These are phyloP conservation scores for Candida yuanshanica DNA, from an alignment of 805 yeast species.

Conservation along the genomic window DNA sequence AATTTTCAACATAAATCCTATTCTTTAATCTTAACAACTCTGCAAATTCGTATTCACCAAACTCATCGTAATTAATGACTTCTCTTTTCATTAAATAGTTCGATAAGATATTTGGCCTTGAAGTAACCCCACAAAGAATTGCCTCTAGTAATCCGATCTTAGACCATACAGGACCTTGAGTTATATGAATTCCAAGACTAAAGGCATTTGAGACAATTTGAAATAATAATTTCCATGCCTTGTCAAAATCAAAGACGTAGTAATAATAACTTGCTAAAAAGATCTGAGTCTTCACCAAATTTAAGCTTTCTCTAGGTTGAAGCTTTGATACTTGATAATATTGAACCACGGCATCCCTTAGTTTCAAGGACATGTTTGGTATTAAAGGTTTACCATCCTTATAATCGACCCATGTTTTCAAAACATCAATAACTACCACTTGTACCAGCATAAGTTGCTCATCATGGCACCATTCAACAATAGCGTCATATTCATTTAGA, in stretches of 20 bases:
- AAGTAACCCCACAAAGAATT: conserved; percentile 9
- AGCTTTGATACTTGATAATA: conserved; percentile 17
- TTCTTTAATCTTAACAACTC: conserved; percentile 16
- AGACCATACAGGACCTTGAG: conserved; percentile 17
- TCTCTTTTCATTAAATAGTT: conserved; percentile 8
- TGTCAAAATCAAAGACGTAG: conserved; percentile 12
- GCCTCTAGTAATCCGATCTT: conserved; percentile 18
- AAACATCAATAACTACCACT: conserved; percentile 15
- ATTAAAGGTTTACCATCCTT: conserved; percentile 2
- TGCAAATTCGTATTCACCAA: conserved; percentile 15
- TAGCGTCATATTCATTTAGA: conserved; percentile 5
- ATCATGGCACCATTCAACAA: conserved; percentile 13
- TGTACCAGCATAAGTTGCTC: conserved; percentile 16
- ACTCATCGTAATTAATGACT: conserved; percentile 6
- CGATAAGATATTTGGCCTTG: conserved; percentile 18
- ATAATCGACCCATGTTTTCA: conserved; percentile 10
- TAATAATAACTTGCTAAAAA: conserved; percentile 16
- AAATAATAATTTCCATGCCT: conserved; percentile 19
- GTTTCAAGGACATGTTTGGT: neutral
- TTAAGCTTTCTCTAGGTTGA: conserved; percentile 13
- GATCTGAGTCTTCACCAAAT: conserved; percentile 16
- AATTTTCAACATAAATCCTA: conserved; percentile 10
- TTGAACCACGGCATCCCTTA: conserved; percentile 5
- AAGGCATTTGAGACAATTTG: conserved; percentile 19
- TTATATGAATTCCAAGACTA: conserved; percentile 15